Base-by-base conservation (phyloP, 768 basidiomycete species). In the Scleroderma citrinum region DNA sequence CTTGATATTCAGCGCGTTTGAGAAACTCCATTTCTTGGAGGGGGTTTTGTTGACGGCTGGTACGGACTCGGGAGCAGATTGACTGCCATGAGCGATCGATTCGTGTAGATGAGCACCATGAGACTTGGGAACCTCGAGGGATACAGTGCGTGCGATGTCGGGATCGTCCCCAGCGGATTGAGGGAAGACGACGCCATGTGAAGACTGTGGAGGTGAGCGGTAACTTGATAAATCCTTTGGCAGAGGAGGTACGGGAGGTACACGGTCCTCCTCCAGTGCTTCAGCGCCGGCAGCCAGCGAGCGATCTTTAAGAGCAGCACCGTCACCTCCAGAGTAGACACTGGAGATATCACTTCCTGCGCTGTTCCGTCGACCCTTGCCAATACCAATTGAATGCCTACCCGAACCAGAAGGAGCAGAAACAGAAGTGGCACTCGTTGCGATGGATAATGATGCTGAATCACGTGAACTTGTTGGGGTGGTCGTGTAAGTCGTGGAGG, bases 11-110 rank as follows among this genome's bases (percentile, higher is more conserved):
- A 93, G 70, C 20, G 87, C 88, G 54, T 78, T 85, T n/a, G 88
- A 87, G 65, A 94, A 87, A 63, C 91, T 93, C 92, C 92, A 94
- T 67, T 94, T 94, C 77, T 92, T 93, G n/a, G 87, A 90, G 30
- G 91, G 90, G 3, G 87, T 87, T 70, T 87, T 88, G 45, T 76
- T 71, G 37, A 76, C 70, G 14, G 70, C 60, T 35, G 82, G 73
- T 13, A 60, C 56, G 48, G 75, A 68, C 49, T 80, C 76, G 26
- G 72, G 65, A 46, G 69, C 56, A 63, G 68, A 55, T 49, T 61
- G 64, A 69, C 72, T 60, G 56, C 63, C 60, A 63, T 57, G 57
- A 61, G 69, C 59, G 37, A 61, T 57, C 50, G 69, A 67, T 46
- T 73, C 72, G 46, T 75, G 69, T 48, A 68, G 67, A 58, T 59